phyloP scores from a whole-genome alignment of 805 yeast species.

The Wickerhamomyces sydowiorum region DNA sequence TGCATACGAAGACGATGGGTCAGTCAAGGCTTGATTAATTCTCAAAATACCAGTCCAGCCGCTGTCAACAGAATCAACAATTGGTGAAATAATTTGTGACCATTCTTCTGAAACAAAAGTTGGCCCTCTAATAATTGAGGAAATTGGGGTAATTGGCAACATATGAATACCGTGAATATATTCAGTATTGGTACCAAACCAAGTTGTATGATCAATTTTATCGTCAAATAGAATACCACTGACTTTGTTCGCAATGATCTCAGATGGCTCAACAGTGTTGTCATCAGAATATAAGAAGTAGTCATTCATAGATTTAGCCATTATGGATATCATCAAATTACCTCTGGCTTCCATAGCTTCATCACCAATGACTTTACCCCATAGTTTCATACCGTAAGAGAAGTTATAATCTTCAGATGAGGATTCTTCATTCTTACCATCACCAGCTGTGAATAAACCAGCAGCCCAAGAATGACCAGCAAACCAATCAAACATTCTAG shows the following conservation, averaged over 20 bases:
- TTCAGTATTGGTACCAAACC: slow-evolving; percentile 55
- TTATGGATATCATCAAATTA: slow-evolving; percentile 51
- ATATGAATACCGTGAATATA: slow-evolving; percentile 77
- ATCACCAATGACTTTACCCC: slow-evolving; percentile 60
- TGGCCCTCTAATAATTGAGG: slow-evolving; percentile 49
- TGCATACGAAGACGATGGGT: slow-evolving; percentile 34
- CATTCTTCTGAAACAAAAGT: slow-evolving; percentile 53
- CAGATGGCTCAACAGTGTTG: slow-evolving; percentile 45
- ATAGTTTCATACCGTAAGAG: slow-evolving; percentile 61
- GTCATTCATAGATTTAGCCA: slow-evolving; percentile 45
- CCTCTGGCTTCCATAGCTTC: slow-evolving; percentile 46
- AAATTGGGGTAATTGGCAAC: slow-evolving; percentile 64
- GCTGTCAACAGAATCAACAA: slow-evolving; percentile 38
- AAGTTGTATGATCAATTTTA: slow-evolving; percentile 68
- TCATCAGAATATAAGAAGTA: slow-evolving; percentile 47
- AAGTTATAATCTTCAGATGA: slow-evolving; percentile 68
- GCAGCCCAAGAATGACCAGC: slow-evolving; percentile 74
- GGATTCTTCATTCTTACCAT: slow-evolving; percentile 70
- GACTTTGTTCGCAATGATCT: slow-evolving; percentile 52
- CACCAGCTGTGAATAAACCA: slow-evolving; percentile 56
- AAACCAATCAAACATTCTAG: slow-evolving; percentile 65
- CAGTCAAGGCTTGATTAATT: slow-evolving; percentile 35
- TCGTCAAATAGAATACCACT: slow-evolving; percentile 69
- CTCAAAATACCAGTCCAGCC: slow-evolving; percentile 58
- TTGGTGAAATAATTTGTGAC: slow-evolving; percentile 38